Evolutionary conservation across 2,329 filamentous ascomycete genomes (phyloP).

Genomic region (Penicillium sp.): DNA sequence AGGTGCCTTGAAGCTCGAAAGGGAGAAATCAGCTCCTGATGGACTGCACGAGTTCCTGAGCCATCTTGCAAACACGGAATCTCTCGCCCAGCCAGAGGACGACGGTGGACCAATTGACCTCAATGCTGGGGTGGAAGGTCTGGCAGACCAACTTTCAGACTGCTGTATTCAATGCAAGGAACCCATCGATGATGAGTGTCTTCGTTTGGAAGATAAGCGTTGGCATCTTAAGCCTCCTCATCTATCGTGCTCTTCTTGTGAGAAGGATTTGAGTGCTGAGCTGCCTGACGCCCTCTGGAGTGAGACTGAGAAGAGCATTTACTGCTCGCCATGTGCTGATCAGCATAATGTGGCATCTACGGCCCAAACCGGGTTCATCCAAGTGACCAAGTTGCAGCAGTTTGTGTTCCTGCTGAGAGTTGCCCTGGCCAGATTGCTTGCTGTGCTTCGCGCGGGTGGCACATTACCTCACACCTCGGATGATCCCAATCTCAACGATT

Average conservation of each 20-base stretch:
- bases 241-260: conserved; percentile 69
- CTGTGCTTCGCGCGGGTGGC: conserved; percentile 81
- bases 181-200: conserved; percentile 93
- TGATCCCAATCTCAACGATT: conserved; percentile 67
- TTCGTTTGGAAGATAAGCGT: conserved; percentile 70
- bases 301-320: conserved; percentile 65
- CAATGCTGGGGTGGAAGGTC: conserved; percentile 63
- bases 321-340: conserved; percentile 67
- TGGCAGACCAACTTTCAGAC: conserved; percentile 77
- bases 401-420: conserved; percentile 92
- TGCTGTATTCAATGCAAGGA: conserved; percentile 79
- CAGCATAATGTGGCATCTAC: conserved; percentile 55
- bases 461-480: conserved; percentile 71
- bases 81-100: conserved; percentile 62
- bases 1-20: conserved; percentile 85
- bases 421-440: conserved; percentile 82
- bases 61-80: conserved; percentile 80
- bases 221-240: conserved; percentile 76
- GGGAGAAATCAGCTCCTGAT: conserved; percentile 72
- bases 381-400: conserved; percentile 84
- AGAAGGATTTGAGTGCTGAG: conserved; percentile 68
- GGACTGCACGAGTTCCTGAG: conserved; percentile 82
- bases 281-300: conserved; percentile 72
- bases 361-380: conserved; percentile 64
- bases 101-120: conserved; percentile 66